Percentiles rank a stretch among this genome's conserved stretches.
phyloP scores from a whole-genome alignment of 192 early-diverging fungal genomes.

The Entomortierella chlamydospora region DNA sequence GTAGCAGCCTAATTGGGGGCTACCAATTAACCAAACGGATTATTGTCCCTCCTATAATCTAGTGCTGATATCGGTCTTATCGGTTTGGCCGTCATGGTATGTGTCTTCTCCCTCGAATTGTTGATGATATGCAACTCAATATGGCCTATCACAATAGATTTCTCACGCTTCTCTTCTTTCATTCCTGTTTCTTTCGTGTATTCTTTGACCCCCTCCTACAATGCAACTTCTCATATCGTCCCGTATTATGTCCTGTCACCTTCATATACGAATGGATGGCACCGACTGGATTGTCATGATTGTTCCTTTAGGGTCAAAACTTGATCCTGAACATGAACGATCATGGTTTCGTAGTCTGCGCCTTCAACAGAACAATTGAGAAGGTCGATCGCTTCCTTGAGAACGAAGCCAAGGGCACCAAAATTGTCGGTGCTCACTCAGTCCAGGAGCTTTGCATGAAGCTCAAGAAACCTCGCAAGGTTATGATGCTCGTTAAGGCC shows the following conservation, averaged over 20 bases:
- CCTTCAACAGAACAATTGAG: slow-evolving; percentile 94
- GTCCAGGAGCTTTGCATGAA: slow-evolving; percentile 94
- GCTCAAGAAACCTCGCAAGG: slow-evolving; percentile 96
- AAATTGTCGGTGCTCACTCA: slow-evolving; percentile 93
- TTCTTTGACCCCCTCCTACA: no score
- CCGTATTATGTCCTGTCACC: no score
- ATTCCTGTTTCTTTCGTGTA: no score
- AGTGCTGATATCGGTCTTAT: slow-evolving; percentile 99
- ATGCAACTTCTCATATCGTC: no score
- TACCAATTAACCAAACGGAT: background rate
- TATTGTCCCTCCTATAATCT: slow-evolving; percentile 1
- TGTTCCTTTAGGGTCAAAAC: slow-evolving; percentile 90
- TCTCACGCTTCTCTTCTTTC: slow-evolving; percentile 9
- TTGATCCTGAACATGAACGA: slow-evolving; percentile 99
- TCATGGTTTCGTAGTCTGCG: slow-evolving; percentile 93
- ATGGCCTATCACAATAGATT: background rate
- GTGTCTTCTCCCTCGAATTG: slow-evolving; percentile 22
- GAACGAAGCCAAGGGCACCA: slow-evolving; percentile 98
- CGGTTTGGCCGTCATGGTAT: slow-evolving; percentile 99
- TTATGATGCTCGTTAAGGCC: slow-evolving; percentile 99
- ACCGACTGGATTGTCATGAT: no score
- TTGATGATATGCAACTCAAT: background rate
- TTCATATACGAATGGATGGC: background rate
- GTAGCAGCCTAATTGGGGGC: background rate
- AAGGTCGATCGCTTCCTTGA: slow-evolving; percentile 96